These are phyloP conservation scores for Naematelia encephala DNA, from an alignment of 768 basidiomycete species.

Conservation along the genomic window DNA sequence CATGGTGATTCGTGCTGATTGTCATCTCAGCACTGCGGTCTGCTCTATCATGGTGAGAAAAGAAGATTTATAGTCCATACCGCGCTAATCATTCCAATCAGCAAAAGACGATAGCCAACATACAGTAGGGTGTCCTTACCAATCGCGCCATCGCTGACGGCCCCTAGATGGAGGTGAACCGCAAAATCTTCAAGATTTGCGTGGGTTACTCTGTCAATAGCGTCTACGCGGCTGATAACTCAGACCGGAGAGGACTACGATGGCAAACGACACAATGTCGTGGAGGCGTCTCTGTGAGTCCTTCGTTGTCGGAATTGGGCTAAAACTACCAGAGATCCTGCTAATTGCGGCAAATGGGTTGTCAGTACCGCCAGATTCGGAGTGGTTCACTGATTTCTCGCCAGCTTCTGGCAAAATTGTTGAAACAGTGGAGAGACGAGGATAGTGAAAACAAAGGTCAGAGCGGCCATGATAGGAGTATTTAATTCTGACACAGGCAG, in stretches of 20 bases:
- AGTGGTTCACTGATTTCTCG: background rate
- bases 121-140: slow-evolving; percentile 27
- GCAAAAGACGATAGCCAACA: slow-evolving; percentile 70
- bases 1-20: background rate
- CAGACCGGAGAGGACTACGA: slow-evolving; percentile 36
- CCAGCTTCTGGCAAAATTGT: slow-evolving; percentile 68
- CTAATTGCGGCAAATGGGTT: slow-evolving; percentile 47
- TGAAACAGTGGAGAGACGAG: slow-evolving; percentile 63
- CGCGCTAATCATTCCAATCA: slow-evolving; percentile 39
- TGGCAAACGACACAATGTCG: slow-evolving; percentile 20
- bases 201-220: slow-evolving; percentile 15
- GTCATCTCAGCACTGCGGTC: slow-evolving; percentile 64
- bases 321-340: slow-evolving; percentile 28
- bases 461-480: too few relatives aligned
- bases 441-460: slow-evolving; percentile 61
- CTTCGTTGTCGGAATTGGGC: background rate
- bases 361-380: slow-evolving; percentile 20
- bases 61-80: background rate
- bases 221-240: background rate
- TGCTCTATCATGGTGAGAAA: slow-evolving; percentile 73
- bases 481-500: slow-evolving; percentile 48
- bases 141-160: background rate
- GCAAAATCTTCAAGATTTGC: slow-evolving; percentile 32
- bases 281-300: slow-evolving; percentile 35
- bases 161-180: slow-evolving; percentile 29